phyloP scores from a whole-genome alignment of 108 stramenopile genomes.

The Nitzschia palea region DNA sequence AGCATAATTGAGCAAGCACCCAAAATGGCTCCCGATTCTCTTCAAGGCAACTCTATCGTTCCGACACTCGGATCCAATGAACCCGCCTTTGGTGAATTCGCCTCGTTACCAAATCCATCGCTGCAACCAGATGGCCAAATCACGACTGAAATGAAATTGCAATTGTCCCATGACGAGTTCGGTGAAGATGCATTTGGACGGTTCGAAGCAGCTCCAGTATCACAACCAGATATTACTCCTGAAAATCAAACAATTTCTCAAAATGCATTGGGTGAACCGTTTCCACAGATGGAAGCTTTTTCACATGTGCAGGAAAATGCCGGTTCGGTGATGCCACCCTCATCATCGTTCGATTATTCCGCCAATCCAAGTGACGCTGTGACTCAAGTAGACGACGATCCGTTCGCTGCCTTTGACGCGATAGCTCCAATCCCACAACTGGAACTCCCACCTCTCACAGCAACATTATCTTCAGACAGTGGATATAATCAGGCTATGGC shows the following conservation, averaged over 20 bases:
- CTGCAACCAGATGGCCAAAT: too few species aligned
- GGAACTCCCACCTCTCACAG: background rate
- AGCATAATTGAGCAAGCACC: too few species aligned
- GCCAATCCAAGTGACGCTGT: background rate
- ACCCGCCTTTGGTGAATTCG: too few species aligned
- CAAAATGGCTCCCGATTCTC: too few species aligned
- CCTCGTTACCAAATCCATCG: too few species aligned
- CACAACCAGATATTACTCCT: background rate
- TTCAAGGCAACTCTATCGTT: too few species aligned
- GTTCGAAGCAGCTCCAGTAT: background rate
- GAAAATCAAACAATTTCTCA: background rate
- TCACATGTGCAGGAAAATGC: too few species aligned
- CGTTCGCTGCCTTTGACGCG: constrained; percentile 20
- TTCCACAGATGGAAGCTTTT: background rate
- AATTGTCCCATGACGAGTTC: too few species aligned
- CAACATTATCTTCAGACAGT: background rate
- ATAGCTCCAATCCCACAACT: background rate
- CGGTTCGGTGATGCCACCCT: background rate
- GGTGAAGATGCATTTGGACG: too few species aligned
- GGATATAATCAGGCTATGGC: background rate
- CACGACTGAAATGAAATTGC: too few species aligned
- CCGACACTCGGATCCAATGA: too few species aligned
- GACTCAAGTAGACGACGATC: background rate
- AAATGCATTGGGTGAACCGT: background rate
- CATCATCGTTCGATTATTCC: background rate